A percentile compares a stretch with the other conserved stretches of the same genome.
Evolutionary conservation across 106 monocot genomes (phyloP).

Genomic region (Allium sativum): DNA sequence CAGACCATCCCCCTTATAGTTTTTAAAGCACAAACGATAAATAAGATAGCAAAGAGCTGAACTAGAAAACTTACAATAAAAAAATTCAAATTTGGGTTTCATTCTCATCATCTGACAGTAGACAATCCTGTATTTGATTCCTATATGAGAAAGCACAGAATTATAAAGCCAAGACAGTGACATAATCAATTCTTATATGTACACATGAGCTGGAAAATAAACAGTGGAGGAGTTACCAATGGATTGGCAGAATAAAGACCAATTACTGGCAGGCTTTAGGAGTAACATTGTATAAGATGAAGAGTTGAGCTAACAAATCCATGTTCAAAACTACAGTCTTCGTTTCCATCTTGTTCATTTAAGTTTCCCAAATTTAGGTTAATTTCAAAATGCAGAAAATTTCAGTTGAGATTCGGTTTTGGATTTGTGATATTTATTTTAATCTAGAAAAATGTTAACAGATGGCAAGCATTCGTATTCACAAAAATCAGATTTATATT

Average conservation of each 20-base stretch:
- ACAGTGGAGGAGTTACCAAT: not conserved
- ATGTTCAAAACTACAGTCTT: not conserved
- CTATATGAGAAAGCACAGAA: slow-evolving; percentile 15
- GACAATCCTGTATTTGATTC: slow-evolving; percentile 51
- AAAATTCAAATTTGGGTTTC: slow-evolving; percentile 4
- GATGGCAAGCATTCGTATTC: too few species aligned
- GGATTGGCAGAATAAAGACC: not conserved
- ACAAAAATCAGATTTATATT: too few species aligned
- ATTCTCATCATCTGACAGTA: slow-evolving; percentile 36
- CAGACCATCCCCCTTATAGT: too few species aligned
- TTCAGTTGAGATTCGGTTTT: too few species aligned
- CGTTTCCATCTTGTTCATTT: not conserved
- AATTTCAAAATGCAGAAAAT: not conserved
- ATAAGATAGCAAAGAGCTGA: not conserved
- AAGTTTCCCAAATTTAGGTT: too few species aligned
- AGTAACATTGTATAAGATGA: not conserved
- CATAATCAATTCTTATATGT: not conserved
- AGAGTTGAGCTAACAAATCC: not conserved
- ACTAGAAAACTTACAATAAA: not conserved
- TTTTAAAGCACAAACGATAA: too few species aligned
- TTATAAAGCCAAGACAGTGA: not conserved
- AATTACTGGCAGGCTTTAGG: not conserved
- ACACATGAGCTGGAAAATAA: not conserved
- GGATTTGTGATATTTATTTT: too few species aligned
- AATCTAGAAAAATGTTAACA: too few species aligned